A percentile compares a stretch with the other conserved stretches of the same genome.
Conservation (phyloP, 106 monocot genomes). For the Allium cepa region DNA sequence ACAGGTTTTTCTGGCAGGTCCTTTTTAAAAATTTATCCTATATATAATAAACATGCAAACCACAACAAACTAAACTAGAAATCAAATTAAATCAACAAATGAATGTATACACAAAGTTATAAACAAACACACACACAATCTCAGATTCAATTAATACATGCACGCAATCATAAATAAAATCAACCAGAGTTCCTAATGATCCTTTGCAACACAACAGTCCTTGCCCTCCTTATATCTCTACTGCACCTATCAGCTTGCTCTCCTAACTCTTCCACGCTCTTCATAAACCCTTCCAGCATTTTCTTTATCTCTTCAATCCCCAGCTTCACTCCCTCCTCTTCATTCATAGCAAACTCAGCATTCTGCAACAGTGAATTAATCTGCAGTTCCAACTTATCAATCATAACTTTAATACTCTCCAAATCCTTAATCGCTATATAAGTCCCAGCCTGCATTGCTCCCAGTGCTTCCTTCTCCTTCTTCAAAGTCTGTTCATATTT, state of each 20-base stretch:
- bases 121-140: neutral
- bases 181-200: slow-evolving; percentile 11
- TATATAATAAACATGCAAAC: too few species aligned
- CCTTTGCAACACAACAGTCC: slow-evolving; percentile 44
- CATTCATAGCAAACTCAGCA: slow-evolving; percentile 31
- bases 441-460: slow-evolving; percentile 25
- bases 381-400: slow-evolving; percentile 37
- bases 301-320: slow-evolving; percentile 35
- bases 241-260: slow-evolving; percentile 42
- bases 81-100: too few species aligned
- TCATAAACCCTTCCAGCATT: slow-evolving; percentile 24
- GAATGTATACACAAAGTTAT: neutral
- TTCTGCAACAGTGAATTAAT: slow-evolving; percentile 13
- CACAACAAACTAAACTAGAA: too few species aligned
- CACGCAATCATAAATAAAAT: neutral
- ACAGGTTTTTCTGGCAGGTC: too few species aligned
- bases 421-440: slow-evolving; percentile 39
- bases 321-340: slow-evolving; percentile 22
- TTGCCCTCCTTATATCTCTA: slow-evolving; percentile 33
- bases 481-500: slow-evolving; percentile 24
- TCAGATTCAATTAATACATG: neutral
- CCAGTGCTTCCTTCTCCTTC: slow-evolving; percentile 35
- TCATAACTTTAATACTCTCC: slow-evolving; percentile 36
- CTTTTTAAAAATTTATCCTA: too few species aligned
- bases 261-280: slow-evolving; percentile 34